Conservation (phyloP, 371 early-diverging fungal species). For the Syncephalastrum sp. region DNA sequence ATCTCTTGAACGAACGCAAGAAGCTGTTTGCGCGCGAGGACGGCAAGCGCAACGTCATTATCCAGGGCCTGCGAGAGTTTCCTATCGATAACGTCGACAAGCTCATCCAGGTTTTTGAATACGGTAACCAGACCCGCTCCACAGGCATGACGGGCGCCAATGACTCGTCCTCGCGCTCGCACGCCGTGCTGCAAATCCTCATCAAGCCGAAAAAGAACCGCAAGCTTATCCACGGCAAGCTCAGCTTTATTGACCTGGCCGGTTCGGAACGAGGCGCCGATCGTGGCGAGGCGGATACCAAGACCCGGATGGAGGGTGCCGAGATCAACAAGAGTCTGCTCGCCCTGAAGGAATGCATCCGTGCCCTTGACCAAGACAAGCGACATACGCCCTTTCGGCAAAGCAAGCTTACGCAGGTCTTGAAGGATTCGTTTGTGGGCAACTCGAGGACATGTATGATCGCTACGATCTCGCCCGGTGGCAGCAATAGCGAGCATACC, state of each 20-base stretch:
- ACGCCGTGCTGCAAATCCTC: slow-evolving; percentile 90
- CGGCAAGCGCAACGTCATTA: slow-evolving; percentile 91
- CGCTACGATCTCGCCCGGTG: slow-evolving; percentile 95
- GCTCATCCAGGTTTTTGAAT: slow-evolving; percentile 90
- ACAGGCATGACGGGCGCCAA: slow-evolving; percentile 76
- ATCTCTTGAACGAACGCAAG: slow-evolving; percentile 88
- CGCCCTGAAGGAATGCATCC: slow-evolving; percentile 98
- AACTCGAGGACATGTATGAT: slow-evolving; percentile 98
- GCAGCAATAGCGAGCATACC: slow-evolving; percentile 94
- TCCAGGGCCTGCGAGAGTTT: slow-evolving; percentile 85
- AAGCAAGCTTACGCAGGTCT: slow-evolving; percentile 96
- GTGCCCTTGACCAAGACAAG: slow-evolving; percentile 94
- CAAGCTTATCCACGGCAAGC: slow-evolving; percentile 62
- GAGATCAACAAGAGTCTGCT: slow-evolving; percentile 99
- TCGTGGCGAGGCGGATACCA: slow-evolving; percentile 87
- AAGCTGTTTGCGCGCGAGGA: slow-evolving; percentile 94
- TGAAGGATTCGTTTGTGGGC: slow-evolving; percentile 98
- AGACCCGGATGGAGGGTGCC: slow-evolving; percentile 96
- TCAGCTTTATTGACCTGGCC: slow-evolving; percentile 90
- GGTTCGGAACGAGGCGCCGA: slow-evolving; percentile 96
- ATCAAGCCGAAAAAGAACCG: slow-evolving; percentile 57
- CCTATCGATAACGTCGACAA: slow-evolving; percentile 82
- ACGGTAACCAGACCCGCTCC: slow-evolving; percentile 85
- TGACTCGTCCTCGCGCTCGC: slow-evolving; percentile 77
- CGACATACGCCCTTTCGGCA: slow-evolving; percentile 97